A percentile compares a stretch with the other conserved stretches of the same genome.
Conservation (phyloP, 441 rosid species). For the Arabidopsis lyrata region DNA sequence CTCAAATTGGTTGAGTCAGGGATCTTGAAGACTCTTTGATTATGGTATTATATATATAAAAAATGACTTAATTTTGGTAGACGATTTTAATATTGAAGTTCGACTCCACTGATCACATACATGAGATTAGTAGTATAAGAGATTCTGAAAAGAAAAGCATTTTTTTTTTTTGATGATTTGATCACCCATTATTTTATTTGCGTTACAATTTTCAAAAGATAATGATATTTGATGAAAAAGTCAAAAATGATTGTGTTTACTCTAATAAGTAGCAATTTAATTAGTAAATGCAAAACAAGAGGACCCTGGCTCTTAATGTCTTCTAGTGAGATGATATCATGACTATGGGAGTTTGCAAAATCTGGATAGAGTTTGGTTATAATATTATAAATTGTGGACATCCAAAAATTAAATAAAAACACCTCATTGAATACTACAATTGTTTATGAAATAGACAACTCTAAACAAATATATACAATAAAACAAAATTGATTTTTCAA, state of each 20-base stretch:
- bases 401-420: conserved; percentile 38
- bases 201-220: neutral
- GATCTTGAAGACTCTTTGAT: conserved; percentile 12
- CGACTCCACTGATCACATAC: too few species aligned
- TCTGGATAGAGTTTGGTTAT: conserved; percentile 34
- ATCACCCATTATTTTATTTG: neutral
- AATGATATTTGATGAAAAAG: neutral
- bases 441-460: conserved; percentile 40
- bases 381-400: conserved; percentile 32
- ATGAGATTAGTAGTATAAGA: too few species aligned
- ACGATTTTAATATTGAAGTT: neutral
- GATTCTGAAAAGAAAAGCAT: too few species aligned
- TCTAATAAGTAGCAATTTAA: neutral
- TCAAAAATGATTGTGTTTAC: conserved; percentile 18
- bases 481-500: conserved; percentile 40
- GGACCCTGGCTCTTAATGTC: conserved; percentile 38
- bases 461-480: conserved; percentile 42
- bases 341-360: conserved; percentile 19
- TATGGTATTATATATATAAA: neutral
- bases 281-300: conserved; percentile 12
- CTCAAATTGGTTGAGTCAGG: conserved; percentile 10
- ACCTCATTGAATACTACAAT: conserved; percentile 41
- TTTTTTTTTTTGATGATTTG: neutral
- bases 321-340: conserved; percentile 36
- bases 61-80: neutral